Evolutionary conservation across 148 eudicot species (phyloP).

Genomic region (Rhododendron vialii): DNA sequence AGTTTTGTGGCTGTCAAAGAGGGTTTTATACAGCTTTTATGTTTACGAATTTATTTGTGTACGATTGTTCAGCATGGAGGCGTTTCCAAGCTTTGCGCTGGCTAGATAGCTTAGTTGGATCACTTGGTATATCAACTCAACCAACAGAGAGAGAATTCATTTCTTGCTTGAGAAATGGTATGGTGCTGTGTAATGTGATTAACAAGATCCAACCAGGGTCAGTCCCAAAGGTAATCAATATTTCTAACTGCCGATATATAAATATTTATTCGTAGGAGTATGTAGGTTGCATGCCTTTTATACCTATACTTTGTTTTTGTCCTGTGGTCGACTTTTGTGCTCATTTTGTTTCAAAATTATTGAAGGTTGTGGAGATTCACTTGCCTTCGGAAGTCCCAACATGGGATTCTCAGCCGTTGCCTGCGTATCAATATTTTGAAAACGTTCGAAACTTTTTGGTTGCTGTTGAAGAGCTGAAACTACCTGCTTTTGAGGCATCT

Average conservation of each 20-base stretch:
- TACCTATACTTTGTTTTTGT: background rate
- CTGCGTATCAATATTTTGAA: constrained; percentile 97
- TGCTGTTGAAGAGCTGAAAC: constrained; percentile 57
- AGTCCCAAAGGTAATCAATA: constrained; percentile 62
- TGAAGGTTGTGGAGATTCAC: constrained; percentile 62
- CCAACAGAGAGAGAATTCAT: constrained; percentile 79
- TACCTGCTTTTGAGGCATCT: constrained; percentile 87
- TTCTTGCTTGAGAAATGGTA: constrained; percentile 92
- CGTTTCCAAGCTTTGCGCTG: constrained; percentile 73
- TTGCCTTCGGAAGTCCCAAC: constrained; percentile 30
- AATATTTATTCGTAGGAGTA: background rate
- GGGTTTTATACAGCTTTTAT: background rate
- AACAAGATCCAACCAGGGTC: constrained; percentile 82
- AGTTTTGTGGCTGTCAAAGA: background rate
- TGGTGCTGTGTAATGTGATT: constrained; percentile 76
- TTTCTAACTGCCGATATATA: background rate
- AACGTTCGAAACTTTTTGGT: constrained; percentile 78
- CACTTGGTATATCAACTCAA: constrained; percentile 46
- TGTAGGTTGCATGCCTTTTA: background rate
- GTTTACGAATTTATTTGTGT: constrained; percentile 2
- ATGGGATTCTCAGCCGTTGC: constrained; percentile 89
- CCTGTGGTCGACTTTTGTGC: background rate
- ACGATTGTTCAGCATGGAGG: constrained; percentile 47
- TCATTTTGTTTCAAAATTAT: background rate
- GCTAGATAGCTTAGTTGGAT: constrained; percentile 72